Evolutionary conservation across 441 rosid genomes (phyloP).

Genomic region (Caryocar brasiliense): DNA sequence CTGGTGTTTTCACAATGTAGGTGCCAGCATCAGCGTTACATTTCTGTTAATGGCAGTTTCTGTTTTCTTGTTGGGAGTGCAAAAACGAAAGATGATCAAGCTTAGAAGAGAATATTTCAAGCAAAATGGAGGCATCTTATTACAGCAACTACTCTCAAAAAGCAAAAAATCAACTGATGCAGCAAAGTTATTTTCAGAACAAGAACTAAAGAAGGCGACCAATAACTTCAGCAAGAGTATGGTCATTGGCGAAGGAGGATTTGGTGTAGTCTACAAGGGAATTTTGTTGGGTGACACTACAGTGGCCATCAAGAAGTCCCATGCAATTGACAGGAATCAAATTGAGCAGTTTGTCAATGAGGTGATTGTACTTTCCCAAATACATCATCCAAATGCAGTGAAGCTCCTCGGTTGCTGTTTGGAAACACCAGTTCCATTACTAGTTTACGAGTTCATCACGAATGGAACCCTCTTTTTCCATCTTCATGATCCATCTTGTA

Average conservation of each 20-base stretch:
- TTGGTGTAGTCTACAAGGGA: conserved; percentile 33
- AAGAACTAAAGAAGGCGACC: conserved; percentile 25
- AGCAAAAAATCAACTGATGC: neutral
- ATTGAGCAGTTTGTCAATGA: conserved; percentile 30
- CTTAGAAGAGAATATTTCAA: conserved; percentile 23
- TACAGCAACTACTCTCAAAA: conserved; percentile 14
- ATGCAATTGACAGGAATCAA: conserved; percentile 16
- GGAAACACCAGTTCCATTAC: conserved; percentile 27
- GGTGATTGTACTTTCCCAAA: conserved; percentile 25
- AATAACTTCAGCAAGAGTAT: conserved; percentile 16
- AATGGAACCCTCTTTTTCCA: conserved; percentile 34
- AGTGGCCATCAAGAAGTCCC: conserved; percentile 32
- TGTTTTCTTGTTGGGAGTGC: neutral
- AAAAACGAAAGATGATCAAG: conserved; percentile 12
- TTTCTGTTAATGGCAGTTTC: neutral
- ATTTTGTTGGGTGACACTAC: neutral
- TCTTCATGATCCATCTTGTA: neutral
- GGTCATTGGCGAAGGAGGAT: conserved; percentile 26
- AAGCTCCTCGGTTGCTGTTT: conserved; percentile 37
- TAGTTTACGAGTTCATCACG: conserved; percentile 28
- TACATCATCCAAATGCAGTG: conserved; percentile 31
- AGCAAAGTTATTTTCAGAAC: conserved; percentile 14
- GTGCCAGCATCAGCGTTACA: conserved; percentile 11
- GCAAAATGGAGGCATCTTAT: conserved; percentile 34
- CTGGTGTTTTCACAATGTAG: neutral